Base-by-base conservation (phyloP, 139 green algal genomes). In the Picochlorum sp. region DNA sequence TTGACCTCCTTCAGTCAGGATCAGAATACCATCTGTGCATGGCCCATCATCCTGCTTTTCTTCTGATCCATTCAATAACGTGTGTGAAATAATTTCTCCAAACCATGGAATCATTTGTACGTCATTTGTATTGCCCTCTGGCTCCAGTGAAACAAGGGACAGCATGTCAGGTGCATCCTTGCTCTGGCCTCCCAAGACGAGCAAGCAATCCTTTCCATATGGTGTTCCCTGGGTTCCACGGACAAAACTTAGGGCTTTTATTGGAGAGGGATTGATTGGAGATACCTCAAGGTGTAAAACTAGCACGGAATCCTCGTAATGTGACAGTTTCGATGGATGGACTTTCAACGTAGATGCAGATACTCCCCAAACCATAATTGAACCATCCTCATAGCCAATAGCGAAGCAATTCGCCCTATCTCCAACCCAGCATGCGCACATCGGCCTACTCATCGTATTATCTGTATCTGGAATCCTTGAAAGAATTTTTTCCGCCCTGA, bases 1-100 rank as follows among this genome's bases (percentile, higher is more conserved):
- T 62, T 90, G 78, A 0, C 85, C 86, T 21, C 78, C 81, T 58
- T 92, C 84, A 30, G 81, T 82, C 23, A 92, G 70, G 41, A 85
- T 71, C 38, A 92, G 60, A 16, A 92, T 38, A 4, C 70, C 84
- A 41, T 41, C 34, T 41, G 0, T 38, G 34, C 34, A 41, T 52
- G 47, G 47, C 47, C 47, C 47, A 24, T 83, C 82, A 38, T 67
- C 23, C 7, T 66, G 59, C 66, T 15, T 26, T 84, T 49, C 37
- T 30, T 30, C 20, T 54, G n/a, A 24, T 24, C 18, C 16, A 52
- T 21, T 14, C 57, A 72, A 65, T 60, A 80, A 52, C 2, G 71
- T 78, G 45, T 74, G 71, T 24, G 77, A 77, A 24, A 77, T 51
- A 15, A 90, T 63, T 9, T 67, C 59, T 16, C 86, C 85, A 68